Evolutionary conservation across 2,329 filamentous ascomycete genomes (phyloP), one percentile per base, ranked within the genome.

Genomic region (Cladosporium oxysporum): DNA sequence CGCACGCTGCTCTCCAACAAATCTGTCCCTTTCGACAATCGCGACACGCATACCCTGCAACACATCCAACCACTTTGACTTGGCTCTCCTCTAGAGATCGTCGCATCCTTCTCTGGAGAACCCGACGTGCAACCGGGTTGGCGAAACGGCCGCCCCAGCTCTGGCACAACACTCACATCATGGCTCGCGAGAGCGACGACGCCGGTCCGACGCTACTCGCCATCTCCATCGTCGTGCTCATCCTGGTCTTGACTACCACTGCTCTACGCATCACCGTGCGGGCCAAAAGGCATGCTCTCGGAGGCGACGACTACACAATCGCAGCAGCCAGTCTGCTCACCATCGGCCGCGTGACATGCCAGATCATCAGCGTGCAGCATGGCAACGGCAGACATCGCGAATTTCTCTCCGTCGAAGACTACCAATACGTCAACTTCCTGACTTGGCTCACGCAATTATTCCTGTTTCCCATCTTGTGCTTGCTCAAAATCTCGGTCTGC

Each of bases 401-500:
- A 70, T 80, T 75, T 47, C 71, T 65, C 11, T 62, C 72, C 11
- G 35, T 69, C 0, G 68, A 74, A 3, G 29, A 79, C 78, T 61
- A 62, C 74, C 62, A 72, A 69, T 60, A 65, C 47, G 76, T 79
- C 66, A 79, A 77, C 67, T 77, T 78, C 70, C 72, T 67, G 14
- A 67, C 61, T 5, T 81, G 79, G 79, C 71, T 76, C 53, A 78
- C 76, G 3, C 79, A 81, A 70, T 72, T 81, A 16, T 71, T 80
- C 23, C 74, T 82, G 2, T 82, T 81, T 66, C 70, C 73, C 12
- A 76, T 75, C 49, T 76, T 81, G 37, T 79, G 76, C 47, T 64
- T 81, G 1, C 72, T 82, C 55, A 82, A 82, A 65, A 72, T 78
- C 31, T 81, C 79, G 3, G 81, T 82, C 59, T 75, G 79, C 69